These are phyloP conservation scores for Sporopachydermia quercuum DNA, from an alignment of 805 yeast species.

Conservation along the genomic window DNA sequence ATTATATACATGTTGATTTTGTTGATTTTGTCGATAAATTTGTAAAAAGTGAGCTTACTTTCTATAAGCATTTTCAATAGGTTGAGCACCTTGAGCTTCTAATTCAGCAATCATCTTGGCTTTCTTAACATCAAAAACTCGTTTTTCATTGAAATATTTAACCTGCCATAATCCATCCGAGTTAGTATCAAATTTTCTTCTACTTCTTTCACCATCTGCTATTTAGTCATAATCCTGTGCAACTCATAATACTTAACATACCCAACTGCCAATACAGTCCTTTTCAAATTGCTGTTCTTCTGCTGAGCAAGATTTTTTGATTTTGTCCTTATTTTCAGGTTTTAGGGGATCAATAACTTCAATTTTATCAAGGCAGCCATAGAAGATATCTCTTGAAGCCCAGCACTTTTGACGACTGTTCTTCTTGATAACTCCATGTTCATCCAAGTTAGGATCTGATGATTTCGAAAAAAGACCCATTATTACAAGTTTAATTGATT, in stretches of 20 bases:
- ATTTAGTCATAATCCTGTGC: too few relatives aligned
- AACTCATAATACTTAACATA: too few relatives aligned
- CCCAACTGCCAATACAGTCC: conserved; percentile 84
- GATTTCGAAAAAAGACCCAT: conserved; percentile 38
- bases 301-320: conserved; percentile 40
- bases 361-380: conserved; percentile 57
- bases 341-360: conserved; percentile 51
- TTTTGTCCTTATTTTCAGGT: conserved; percentile 21
- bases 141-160: conserved; percentile 78
- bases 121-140: conserved; percentile 61
- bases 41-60: not conserved
- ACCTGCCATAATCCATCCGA: conserved; percentile 14
- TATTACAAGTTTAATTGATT: not conserved
- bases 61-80: not conserved
- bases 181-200: too few relatives aligned
- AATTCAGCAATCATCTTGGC: conserved; percentile 54
- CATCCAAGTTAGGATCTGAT: conserved; percentile 18
- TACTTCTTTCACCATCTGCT: too few relatives aligned
- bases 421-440: conserved; percentile 41
- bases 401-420: conserved; percentile 68
- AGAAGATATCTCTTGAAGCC: conserved; percentile 74
- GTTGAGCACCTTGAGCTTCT: conserved; percentile 46
- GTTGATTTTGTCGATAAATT: not conserved
- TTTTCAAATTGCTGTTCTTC: conserved; percentile 45
- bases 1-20: not conserved